Percentiles rank a stretch among this genome's conserved stretches.
These are phyloP conservation scores for Boletus eberwhitei DNA, from an alignment of 768 basidiomycete species.

Conservation along the genomic window DNA sequence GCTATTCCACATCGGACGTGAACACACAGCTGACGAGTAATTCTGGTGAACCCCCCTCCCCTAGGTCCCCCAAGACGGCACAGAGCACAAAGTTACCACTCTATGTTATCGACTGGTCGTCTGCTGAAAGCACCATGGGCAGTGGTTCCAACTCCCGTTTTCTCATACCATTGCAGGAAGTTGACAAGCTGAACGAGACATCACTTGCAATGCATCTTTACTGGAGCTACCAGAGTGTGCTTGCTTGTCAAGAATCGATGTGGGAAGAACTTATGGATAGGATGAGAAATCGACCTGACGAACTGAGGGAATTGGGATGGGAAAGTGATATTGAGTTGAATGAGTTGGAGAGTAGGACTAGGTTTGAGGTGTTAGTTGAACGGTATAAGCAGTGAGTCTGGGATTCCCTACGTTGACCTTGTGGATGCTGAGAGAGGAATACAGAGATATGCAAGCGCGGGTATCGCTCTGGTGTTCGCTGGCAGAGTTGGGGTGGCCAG, in stretches of 20 bases:
- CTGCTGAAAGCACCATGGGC: slow-evolving; percentile 41
- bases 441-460: slow-evolving; percentile 64
- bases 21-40: slow-evolving; percentile 21
- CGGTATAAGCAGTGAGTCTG: slow-evolving; percentile 50
- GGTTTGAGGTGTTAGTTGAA: slow-evolving; percentile 58
- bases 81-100: slow-evolving; percentile 24
- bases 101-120: slow-evolving; percentile 47
- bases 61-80: slow-evolving; percentile 6
- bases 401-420: neutral
- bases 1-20: slow-evolving; percentile 26
- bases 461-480: slow-evolving; percentile 64
- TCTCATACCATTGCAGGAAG: slow-evolving; percentile 40
- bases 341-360: slow-evolving; percentile 52
- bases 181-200: slow-evolving; percentile 50
- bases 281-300: slow-evolving; percentile 52
- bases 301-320: slow-evolving; percentile 63
- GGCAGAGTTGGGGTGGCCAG: slow-evolving; percentile 53
- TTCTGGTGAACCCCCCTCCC: slow-evolving; percentile 22
- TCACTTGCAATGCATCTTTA: slow-evolving; percentile 72
- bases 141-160: slow-evolving; percentile 31
- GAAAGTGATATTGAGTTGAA: slow-evolving; percentile 62
- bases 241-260: slow-evolving; percentile 72
- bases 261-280: slow-evolving; percentile 70
- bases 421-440: slow-evolving; percentile 1
- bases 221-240: slow-evolving; percentile 55